phyloP scores from a whole-genome alignment of 352 stramenopile genomes.

The Sclerospora graminicola region DNA sequence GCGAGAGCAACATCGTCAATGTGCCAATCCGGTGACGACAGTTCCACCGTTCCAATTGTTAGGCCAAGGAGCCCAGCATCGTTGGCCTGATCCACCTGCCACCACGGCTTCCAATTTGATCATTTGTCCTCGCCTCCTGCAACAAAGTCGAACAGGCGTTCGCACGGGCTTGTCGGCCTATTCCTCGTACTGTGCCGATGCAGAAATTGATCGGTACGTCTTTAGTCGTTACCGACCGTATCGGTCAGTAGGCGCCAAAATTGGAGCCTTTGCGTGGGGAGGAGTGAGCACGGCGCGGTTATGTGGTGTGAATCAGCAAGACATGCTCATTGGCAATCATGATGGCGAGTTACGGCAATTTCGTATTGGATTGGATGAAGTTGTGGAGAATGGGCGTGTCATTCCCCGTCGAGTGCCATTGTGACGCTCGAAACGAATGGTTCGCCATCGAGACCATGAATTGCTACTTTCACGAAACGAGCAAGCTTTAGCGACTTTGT shows the following conservation, averaged over 20 bases:
- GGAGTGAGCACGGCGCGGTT: conserved; percentile 51
- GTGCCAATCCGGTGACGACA: conserved; percentile 79
- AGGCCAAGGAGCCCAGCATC: conserved; percentile 41
- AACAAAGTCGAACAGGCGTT: conserved; percentile 40
- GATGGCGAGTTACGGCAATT: conserved; percentile 51
- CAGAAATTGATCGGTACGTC: conserved; percentile 66
- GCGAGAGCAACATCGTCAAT: too few relatives aligned
- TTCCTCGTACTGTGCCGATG: conserved; percentile 43
- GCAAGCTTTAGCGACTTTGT: too few relatives aligned
- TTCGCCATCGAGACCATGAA: conserved; percentile 39
- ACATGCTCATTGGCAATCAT: conserved; percentile 69
- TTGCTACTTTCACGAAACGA: conserved; percentile 29
- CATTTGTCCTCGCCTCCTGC: conserved; percentile 50
- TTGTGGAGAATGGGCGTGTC: conserved; percentile 67
- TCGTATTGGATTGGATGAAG: conserved; percentile 47
- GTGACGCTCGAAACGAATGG: conserved; percentile 66
- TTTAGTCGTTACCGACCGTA: too few relatives aligned
- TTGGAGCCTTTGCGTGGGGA: too few relatives aligned
- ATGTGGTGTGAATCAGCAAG: conserved; percentile 44
- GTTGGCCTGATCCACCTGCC: conserved; percentile 54
- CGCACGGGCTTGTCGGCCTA: conserved; percentile 31
- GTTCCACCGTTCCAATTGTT: conserved; percentile 79
- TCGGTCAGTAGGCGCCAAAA: conserved; percentile 45
- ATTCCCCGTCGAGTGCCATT: conserved; percentile 59
- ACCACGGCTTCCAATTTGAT: too few relatives aligned